Evolutionary conservation across 805 yeast genomes (phyloP), one percentile per base, ranked within the genome.

Genomic region (Monosporozyma solicola): DNA sequence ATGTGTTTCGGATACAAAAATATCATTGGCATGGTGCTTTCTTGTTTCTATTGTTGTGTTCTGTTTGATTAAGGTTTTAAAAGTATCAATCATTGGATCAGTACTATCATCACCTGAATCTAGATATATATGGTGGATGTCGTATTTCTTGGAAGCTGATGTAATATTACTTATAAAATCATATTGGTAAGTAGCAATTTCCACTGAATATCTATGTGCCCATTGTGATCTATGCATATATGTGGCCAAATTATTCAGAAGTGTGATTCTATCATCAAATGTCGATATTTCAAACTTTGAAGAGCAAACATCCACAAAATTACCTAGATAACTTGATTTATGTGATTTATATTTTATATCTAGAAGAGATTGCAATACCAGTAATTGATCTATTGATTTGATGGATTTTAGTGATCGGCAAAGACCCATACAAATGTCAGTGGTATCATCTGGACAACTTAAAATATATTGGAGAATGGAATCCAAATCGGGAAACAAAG

Each of bases 241-340:
- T 33, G 6, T 13, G 22, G 15, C 20, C 15, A 47, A 24, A 33
- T 13, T 47, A 10, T 24, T 47, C 15, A 24, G 11, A 5, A 53
- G 24, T 5, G 39, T 13, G 33, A 29, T 46, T 22, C 50, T 54
- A 35, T 56, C 57, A 11, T 59, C 58, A 53, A 61, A 61, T 24
- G 52, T 56, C 5, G 59, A 58, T 8, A 60, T 32, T 48, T 56
- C 55, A 24, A 54, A 54, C 47, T 55, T 58, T 5, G 41, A 47
- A 22, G 53, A 25, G 35, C 61, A 59, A 13, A 47, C 48, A 6
- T 47, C 39, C n/a, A 60, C 22, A 51, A 54, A 62, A 15, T 51
- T 48, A 4, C 65, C 66, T 7, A 62, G 31, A 41, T 57, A 58
- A 53, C 64, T 61, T 11, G 49, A 48, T 29, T 47, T 16, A 9